phyloP scores from a whole-genome alignment of 805 yeast genomes.

The Wickerhamiella brachini region DNA sequence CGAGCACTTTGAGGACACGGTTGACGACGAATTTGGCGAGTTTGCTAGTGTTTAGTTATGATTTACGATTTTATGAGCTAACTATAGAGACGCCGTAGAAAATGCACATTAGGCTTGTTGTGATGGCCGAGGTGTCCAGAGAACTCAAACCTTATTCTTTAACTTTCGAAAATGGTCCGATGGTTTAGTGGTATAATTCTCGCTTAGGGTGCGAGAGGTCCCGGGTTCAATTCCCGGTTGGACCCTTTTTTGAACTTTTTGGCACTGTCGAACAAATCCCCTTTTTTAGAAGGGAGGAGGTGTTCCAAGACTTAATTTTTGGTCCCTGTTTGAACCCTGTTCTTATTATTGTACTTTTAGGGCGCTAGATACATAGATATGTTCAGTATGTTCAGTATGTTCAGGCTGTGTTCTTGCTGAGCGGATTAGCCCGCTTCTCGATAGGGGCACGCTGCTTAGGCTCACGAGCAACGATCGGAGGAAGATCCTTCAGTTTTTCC shows the following conservation, averaged over 20 bases:
- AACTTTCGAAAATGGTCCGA: slow-evolving; percentile 9
- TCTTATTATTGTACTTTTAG: too few relatives aligned
- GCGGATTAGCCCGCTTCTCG: slow-evolving; percentile 8
- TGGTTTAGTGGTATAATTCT: slow-evolving; percentile 18
- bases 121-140: too few relatives aligned
- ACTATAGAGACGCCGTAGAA: too few relatives aligned
- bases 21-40: background rate
- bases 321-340: too few relatives aligned
- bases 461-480: slow-evolving; percentile 18
- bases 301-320: too few relatives aligned
- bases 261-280: too few relatives aligned
- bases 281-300: too few relatives aligned
- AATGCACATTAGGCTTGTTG: too few relatives aligned
- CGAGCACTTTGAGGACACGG: slow-evolving; percentile 2
- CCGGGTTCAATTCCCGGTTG: slow-evolving; percentile 18
- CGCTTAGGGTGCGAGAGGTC: slow-evolving; percentile 17
- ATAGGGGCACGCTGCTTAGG: slow-evolving; percentile 10
- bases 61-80: background rate
- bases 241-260: slow-evolving; percentile 8
- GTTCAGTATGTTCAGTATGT: too few relatives aligned
- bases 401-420: background rate
- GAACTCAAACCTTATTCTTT: too few relatives aligned
- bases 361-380: too few relatives aligned
- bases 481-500: slow-evolving; percentile 2
- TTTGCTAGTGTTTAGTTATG: background rate